Evolutionary conservation across 1,284 basidiomycete species (phyloP).

Genomic region (Tilletia horrida): DNA sequence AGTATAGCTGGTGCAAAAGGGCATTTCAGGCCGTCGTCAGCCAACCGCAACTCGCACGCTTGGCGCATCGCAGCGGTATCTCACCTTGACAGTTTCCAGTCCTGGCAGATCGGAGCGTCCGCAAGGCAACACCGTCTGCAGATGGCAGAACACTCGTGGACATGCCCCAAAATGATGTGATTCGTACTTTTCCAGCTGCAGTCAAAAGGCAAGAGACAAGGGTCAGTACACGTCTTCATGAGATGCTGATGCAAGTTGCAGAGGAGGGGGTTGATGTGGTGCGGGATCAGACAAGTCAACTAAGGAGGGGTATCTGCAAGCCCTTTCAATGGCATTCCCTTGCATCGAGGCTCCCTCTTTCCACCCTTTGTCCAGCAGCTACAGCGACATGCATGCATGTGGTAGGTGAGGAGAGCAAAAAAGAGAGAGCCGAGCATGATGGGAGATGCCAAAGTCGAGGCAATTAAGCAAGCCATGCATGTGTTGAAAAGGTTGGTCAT

Average conservation of each 20-base stretch:
- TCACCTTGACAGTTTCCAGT: conserved; percentile 85
- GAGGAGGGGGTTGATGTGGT: not conserved
- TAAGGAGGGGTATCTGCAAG: conserved; percentile 11
- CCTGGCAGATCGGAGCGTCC: conserved; percentile 94
- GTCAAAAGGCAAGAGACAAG: too few relatives aligned
- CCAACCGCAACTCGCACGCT: not conserved
- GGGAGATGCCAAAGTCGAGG: not conserved
- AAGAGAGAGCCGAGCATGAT: not conserved
- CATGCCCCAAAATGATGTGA: conserved; percentile 86
- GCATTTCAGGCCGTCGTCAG: not conserved
- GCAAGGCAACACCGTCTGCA: conserved; percentile 86
- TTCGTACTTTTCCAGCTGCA: conserved; percentile 92
- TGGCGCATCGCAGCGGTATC: not conserved
- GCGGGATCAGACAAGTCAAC: conserved; percentile 9
- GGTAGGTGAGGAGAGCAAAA: not conserved
- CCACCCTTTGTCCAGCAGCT: not conserved
- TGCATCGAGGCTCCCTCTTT: not conserved
- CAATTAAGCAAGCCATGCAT: conserved; percentile 16
- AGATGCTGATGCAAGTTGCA: not conserved
- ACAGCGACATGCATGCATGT: conserved; percentile 12
- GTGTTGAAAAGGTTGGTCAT: conserved; percentile 12
- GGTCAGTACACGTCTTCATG: not conserved
- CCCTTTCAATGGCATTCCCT: not conserved
- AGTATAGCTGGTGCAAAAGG: conserved; percentile 66
- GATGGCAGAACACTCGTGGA: conserved; percentile 89